Conservation (phyloP, 352 stramenopile species). For the Phytophthora podocarpi region DNA sequence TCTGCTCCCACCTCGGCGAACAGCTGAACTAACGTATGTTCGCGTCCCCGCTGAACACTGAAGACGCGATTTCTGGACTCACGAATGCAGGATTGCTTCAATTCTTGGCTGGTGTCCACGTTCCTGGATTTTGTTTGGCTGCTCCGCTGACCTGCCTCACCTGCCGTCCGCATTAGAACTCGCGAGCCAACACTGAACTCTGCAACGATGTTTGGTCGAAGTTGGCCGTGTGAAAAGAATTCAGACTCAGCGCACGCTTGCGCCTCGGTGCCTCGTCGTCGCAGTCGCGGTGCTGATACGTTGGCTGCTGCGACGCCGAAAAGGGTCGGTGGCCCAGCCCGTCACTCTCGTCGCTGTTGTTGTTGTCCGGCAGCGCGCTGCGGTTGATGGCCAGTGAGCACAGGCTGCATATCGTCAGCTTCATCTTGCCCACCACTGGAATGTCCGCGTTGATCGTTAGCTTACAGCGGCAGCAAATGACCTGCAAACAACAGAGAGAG, state of each 20-base stretch:
- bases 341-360: slow-evolving; percentile 40
- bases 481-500: slow-evolving; percentile 35
- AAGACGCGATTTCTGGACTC: slow-evolving; percentile 21
- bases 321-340: slow-evolving; percentile 50
- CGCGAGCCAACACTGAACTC: slow-evolving; percentile 47
- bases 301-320: slow-evolving; percentile 42
- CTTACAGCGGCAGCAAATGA: slow-evolving; percentile 78
- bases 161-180: slow-evolving; percentile 35
- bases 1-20: slow-evolving; percentile 12
- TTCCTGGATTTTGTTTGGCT: slow-evolving; percentile 4
- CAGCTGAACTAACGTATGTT: no score
- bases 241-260: slow-evolving; percentile 63
- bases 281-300: slow-evolving; percentile 34
- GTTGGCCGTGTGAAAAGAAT: slow-evolving; percentile 85
- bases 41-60: slow-evolving; percentile 26
- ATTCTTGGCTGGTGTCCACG: neutral
- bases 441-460: slow-evolving; percentile 81
- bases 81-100: slow-evolving; percentile 11
- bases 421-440: slow-evolving; percentile 84
- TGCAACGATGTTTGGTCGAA: slow-evolving; percentile 73
- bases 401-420: slow-evolving; percentile 84
- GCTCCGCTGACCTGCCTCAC: neutral
- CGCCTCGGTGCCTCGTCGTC: slow-evolving; percentile 36
- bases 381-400: slow-evolving; percentile 82
- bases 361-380: slow-evolving; percentile 56